phyloP scores from a whole-genome alignment of 176 grass and related monocot genomes.

The Phoenix dactylifera region DNA sequence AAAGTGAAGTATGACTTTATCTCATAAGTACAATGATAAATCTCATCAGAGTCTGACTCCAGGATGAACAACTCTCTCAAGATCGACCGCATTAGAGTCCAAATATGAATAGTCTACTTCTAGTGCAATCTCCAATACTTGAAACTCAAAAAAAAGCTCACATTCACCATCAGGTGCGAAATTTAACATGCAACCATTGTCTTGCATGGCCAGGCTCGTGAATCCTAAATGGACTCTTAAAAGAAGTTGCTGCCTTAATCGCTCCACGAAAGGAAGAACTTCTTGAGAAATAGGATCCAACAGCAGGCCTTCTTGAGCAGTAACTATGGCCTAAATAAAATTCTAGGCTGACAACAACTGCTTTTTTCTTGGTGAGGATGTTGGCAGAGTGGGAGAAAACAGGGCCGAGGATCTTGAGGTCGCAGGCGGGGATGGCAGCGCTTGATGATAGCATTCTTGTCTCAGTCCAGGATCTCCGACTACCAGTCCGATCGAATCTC shows the following conservation, averaged over 20 bases:
- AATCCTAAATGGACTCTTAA: conserved; percentile 25
- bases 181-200: conserved; percentile 34
- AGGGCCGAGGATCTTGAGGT: conserved; percentile 72
- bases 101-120: conserved; percentile 52
- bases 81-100: conserved; percentile 45
- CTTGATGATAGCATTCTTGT: conserved; percentile 77
- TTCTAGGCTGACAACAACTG: conserved; percentile 86
- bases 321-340: conserved; percentile 72
- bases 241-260: conserved; percentile 58
- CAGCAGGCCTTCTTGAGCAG: conserved; percentile 74
- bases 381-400: conserved; percentile 89
- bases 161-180: conserved; percentile 44
- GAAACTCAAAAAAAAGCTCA: conserved; percentile 83
- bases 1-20: too few relatives aligned
- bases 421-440: conserved; percentile 46
- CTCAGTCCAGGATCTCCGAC: conserved; percentile 66
- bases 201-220: conserved; percentile 28
- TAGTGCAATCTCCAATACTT: conserved; percentile 75
- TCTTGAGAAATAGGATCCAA: conserved; percentile 64
- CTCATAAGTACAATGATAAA: too few relatives aligned
- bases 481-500: conserved; percentile 48
- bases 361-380: conserved; percentile 84
- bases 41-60: not conserved
- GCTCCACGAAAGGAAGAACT: conserved; percentile 79
- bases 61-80: conserved; percentile 66